Conservation (phyloP, 116 monocot species). For the Cymodocea nodosa region DNA sequence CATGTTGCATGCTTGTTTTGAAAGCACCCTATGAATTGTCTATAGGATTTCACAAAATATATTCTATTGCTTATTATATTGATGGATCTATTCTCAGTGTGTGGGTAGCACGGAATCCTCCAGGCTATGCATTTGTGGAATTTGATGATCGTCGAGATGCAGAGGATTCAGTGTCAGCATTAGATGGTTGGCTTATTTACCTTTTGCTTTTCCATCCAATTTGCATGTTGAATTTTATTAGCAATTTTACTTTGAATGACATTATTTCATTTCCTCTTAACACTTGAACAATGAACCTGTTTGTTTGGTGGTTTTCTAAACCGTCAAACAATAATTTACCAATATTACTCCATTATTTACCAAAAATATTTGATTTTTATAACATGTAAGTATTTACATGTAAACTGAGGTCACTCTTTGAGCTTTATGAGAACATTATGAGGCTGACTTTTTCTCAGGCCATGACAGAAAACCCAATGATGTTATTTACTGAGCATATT, state of each 20-base stretch:
- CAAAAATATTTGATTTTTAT: neutral
- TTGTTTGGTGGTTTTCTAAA: too few relatives aligned
- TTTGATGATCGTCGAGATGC: conserved; percentile 95
- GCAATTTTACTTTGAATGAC: neutral
- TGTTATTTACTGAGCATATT: too few relatives aligned
- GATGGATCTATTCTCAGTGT: conserved; percentile 31
- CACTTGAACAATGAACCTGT: too few relatives aligned
- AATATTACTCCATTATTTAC: neutral
- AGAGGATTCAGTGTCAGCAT: conserved; percentile 69
- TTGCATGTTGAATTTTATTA: neutral
- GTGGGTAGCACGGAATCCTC: conserved; percentile 95
- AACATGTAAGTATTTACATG: too few relatives aligned
- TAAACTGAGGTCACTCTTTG: too few relatives aligned
- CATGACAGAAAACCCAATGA: too few relatives aligned
- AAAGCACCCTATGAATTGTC: too few relatives aligned
- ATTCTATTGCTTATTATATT: neutral
- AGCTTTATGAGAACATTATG: too few relatives aligned
- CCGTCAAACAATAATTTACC: too few relatives aligned
- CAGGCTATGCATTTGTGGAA: conserved; percentile 94
- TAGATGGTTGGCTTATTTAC: conserved; percentile 45
- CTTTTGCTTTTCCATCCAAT: neutral
- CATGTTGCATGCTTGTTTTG: too few relatives aligned
- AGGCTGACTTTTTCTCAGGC: too few relatives aligned
- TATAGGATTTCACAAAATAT: too few relatives aligned
- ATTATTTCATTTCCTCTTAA: neutral